A percentile compares a stretch with the other conserved stretches of the same genome.
These are phyloP conservation scores for Arthroderma uncinatum DNA, from an alignment of 2,329 filamentous ascomycete genomes.

Conservation along the genomic window DNA sequence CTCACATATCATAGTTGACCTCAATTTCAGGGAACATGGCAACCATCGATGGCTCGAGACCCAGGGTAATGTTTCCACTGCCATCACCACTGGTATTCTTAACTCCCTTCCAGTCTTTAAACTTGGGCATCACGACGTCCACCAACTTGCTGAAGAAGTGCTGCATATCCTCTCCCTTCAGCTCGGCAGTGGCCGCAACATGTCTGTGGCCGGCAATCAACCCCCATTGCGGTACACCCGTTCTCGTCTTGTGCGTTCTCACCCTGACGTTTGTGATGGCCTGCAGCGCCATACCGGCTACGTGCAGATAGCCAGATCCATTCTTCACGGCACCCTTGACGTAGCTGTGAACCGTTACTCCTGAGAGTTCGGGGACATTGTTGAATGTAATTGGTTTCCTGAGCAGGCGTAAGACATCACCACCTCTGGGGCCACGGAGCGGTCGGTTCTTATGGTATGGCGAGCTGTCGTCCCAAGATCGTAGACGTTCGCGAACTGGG, in stretches of 20 bases:
- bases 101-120: conserved; percentile 92
- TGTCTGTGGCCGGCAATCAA: conserved; percentile 60
- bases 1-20: conserved; percentile 82
- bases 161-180: conserved; percentile 70
- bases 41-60: conserved; percentile 63
- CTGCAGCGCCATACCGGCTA: conserved; percentile 74
- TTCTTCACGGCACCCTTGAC: conserved; percentile 57
- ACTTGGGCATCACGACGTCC: conserved; percentile 80
- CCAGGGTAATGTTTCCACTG: conserved; percentile 77
- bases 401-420: conserved; percentile 44
- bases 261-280: conserved; percentile 71
- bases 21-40: conserved; percentile 88
- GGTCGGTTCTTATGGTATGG: conserved; percentile 92
- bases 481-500: conserved; percentile 53
- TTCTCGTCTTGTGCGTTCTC: conserved; percentile 56
- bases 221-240: conserved; percentile 63
- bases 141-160: conserved; percentile 86
- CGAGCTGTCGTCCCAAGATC: conserved; percentile 78
- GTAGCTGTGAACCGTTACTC: conserved; percentile 67
- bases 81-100: conserved; percentile 68
- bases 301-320: conserved; percentile 65
- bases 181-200: conserved; percentile 59
- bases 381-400: conserved; percentile 57
- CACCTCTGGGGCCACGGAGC: conserved; percentile 71
- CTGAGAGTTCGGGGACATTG: conserved; percentile 72